Percentiles rank a stretch among this genome's conserved stretches.
phyloP scores from a whole-genome alignment of 805 yeast species.

The Nakazawaea populi region DNA sequence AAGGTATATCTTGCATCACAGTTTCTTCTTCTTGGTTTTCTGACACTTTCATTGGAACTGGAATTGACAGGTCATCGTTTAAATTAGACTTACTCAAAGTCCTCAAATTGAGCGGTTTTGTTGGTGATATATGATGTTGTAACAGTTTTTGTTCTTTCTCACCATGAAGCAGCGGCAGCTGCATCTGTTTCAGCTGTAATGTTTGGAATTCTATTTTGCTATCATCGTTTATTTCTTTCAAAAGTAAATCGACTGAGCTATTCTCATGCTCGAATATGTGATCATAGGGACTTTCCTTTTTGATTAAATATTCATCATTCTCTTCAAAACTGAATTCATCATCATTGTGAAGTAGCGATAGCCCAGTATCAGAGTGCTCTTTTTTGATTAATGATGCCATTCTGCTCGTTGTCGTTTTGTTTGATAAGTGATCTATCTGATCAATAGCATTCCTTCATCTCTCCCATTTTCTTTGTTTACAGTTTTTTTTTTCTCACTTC shows the following conservation, averaged over 20 bases:
- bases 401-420: too few relatives aligned
- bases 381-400: neutral
- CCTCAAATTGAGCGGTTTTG: constrained; percentile 21
- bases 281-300: neutral
- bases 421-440: too few relatives aligned
- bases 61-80: constrained; percentile 15
- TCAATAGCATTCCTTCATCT: too few relatives aligned
- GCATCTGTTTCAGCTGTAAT: too few relatives aligned
- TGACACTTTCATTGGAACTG: neutral
- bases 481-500: neutral
- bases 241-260: constrained; percentile 33
- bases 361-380: neutral
- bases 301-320: neutral
- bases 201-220: neutral
- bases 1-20: constrained; percentile 5
- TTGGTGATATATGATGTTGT: constrained; percentile 13
- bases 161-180: too few relatives aligned
- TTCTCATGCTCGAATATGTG: constrained; percentile 21
- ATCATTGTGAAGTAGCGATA: neutral
- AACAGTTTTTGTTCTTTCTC: neutral
- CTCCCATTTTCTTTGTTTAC: neutral
- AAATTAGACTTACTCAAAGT: constrained; percentile 13
- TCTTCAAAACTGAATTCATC: neutral
- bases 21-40: neutral
- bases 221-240: constrained; percentile 22